Percentiles rank a stretch among this genome's conserved stretches.
These are phyloP conservation scores for Yamadazyma tumulicola DNA, from an alignment of 805 yeast genomes.

Conservation along the genomic window DNA sequence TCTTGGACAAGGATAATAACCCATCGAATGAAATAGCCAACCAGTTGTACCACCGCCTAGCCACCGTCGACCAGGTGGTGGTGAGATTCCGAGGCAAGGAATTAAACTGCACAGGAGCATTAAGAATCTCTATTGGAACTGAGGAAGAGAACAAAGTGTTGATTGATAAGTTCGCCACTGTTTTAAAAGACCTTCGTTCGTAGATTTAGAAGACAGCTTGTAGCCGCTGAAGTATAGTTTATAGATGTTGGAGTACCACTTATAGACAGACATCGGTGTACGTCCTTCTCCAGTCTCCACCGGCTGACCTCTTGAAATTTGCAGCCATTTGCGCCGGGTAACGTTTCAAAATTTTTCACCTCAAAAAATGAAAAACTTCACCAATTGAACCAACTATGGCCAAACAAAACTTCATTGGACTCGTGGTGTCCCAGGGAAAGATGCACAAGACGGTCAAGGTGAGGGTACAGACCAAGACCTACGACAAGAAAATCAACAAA, in stretches of 20 bases:
- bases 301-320: too few relatives aligned
- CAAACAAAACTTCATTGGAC: constrained; percentile 85
- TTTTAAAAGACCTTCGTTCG: constrained; percentile 3
- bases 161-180: constrained; percentile 42
- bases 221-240: too few relatives aligned
- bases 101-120: constrained; percentile 81
- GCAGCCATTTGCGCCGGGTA: too few relatives aligned
- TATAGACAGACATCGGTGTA: too few relatives aligned
- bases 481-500: constrained; percentile 69
- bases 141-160: constrained; percentile 63
- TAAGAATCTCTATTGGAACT: constrained; percentile 88
- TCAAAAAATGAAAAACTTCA: constrained; percentile 4
- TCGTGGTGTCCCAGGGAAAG: constrained; percentile 93
- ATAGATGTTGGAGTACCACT: background rate
- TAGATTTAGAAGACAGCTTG: too few relatives aligned
- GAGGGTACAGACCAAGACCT: constrained; percentile 73
- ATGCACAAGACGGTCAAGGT: constrained; percentile 96
- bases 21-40: constrained; percentile 72
- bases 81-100: constrained; percentile 91
- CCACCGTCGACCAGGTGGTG: constrained; percentile 71
- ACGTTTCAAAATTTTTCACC: background rate
- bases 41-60: constrained; percentile 63
- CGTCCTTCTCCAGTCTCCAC: too few relatives aligned
- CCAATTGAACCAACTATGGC: constrained; percentile 50
- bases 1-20: constrained; percentile 55